Conservation (phyloP, 305 asterid species). For the Fraxinus angustifolia region DNA sequence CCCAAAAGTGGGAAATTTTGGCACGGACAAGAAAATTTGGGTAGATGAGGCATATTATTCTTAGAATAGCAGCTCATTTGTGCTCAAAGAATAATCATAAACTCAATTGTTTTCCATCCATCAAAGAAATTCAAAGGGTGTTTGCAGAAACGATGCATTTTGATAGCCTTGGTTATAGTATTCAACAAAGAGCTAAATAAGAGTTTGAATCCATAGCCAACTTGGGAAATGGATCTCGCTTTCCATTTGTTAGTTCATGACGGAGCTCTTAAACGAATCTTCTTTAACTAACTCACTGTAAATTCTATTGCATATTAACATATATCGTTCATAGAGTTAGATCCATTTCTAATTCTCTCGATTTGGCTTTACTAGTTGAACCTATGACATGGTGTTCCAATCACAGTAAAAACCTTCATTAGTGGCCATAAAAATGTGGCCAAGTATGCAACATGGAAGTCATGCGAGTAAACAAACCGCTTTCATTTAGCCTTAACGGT, state of each 20-base stretch:
- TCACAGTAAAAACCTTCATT: not conserved
- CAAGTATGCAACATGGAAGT: not conserved
- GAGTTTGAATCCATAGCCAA: not conserved
- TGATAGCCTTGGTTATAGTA: not conserved
- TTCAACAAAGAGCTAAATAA: not conserved
- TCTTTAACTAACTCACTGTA: not conserved
- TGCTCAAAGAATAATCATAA: not conserved
- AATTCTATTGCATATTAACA: not conserved
- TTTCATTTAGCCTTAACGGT: slow-evolving; percentile 68
- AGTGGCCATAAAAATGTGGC: not conserved
- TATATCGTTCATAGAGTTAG: not conserved
- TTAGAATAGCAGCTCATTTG: not conserved
- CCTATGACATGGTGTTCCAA: not conserved
- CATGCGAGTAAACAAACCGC: slow-evolving; percentile 38
- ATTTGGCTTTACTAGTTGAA: not conserved
- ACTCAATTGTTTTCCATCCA: not conserved
- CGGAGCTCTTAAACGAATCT: not conserved
- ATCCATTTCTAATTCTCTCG: not conserved
- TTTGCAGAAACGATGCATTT: too few relatives aligned
- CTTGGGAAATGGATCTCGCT: not conserved
- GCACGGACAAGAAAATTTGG: too few relatives aligned
- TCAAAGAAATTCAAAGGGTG: not conserved
- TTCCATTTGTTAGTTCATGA: not conserved
- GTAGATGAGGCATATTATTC: too few relatives aligned
- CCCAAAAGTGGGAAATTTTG: not conserved